Conservation (phyloP, 139 green algal genomes). For the Tetradesmus obliquus region DNA sequence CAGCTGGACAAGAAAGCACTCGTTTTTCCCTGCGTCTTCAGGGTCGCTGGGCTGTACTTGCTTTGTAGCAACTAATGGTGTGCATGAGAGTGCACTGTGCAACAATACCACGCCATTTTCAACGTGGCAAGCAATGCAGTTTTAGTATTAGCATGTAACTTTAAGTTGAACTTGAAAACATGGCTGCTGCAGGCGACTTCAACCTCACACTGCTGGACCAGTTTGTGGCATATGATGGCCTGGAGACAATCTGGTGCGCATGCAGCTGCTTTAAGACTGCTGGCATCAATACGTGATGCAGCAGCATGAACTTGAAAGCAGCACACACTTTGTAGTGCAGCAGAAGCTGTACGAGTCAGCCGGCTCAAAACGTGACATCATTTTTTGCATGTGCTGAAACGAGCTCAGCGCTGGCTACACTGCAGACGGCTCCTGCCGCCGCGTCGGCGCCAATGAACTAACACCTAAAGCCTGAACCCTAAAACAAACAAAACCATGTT, state of each 20-base stretch:
- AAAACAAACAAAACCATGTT: not conserved
- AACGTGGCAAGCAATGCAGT: too few relatives aligned
- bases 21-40: too few relatives aligned
- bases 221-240: conserved; percentile 1
- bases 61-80: too few relatives aligned
- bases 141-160: too few relatives aligned
- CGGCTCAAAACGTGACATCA: too few relatives aligned
- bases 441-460: conserved; percentile 69
- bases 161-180: too few relatives aligned
- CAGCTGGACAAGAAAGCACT: too few relatives aligned
- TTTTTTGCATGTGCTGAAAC: too few relatives aligned
- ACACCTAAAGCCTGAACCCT: not conserved
- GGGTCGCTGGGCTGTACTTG: too few relatives aligned
- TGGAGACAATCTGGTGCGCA: not conserved
- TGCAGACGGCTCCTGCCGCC: conserved; percentile 69
- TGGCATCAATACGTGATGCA: not conserved
- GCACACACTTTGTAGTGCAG: conserved; percentile 88
- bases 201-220: conserved; percentile 55
- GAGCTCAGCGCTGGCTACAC: conserved; percentile 92
- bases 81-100: too few relatives aligned
- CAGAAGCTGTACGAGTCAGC: too few relatives aligned
- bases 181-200: conserved; percentile 43
- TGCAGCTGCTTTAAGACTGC: not conserved
- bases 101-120: too few relatives aligned
- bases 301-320: conserved; percentile 83